These are phyloP conservation scores for Sophora flavescens DNA, from an alignment of 306 rosid species.

Conservation along the genomic window DNA sequence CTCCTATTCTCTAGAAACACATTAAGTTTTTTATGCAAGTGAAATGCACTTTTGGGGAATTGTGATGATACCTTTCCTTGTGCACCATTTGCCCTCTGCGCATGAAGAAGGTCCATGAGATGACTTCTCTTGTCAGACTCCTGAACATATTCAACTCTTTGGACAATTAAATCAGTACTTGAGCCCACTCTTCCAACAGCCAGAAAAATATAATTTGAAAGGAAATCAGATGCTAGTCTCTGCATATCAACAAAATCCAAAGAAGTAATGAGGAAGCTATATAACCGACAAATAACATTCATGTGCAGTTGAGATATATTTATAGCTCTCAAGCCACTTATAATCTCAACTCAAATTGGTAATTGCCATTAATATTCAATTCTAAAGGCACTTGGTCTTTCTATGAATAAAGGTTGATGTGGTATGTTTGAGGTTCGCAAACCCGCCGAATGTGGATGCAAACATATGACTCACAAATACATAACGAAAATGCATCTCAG, in stretches of 20 bases:
- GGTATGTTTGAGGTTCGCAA: constrained; percentile 8
- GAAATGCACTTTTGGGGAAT: constrained; percentile 28
- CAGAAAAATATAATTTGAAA: constrained; percentile 79
- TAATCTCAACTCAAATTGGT: constrained; percentile 16
- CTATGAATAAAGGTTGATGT: constrained; percentile 23
- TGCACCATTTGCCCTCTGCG: constrained; percentile 86
- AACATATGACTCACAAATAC: constrained; percentile 25
- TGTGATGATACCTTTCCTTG: constrained; percentile 80
- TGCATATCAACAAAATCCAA: constrained; percentile 58
- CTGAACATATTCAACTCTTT: constrained; percentile 96
- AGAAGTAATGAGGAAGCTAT: constrained; percentile 8
- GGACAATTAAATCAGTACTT: constrained; percentile 92
- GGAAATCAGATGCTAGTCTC: constrained; percentile 98
- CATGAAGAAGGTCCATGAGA: constrained; percentile 99
- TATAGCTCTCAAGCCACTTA: constrained; percentile 19
- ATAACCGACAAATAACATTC: constrained; percentile 23
- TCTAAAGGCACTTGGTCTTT: not conserved
- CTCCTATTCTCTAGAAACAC: not conserved
- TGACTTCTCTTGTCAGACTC: constrained; percentile 99
- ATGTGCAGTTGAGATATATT: not conserved
- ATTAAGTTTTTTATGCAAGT: not conserved
- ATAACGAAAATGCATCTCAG: constrained; percentile 29
- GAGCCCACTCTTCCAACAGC: constrained; percentile 99
- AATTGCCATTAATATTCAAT: constrained; percentile 10
- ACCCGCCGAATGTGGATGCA: not conserved